phyloP scores from a whole-genome alignment of 805 yeast species.

The Torulaspora delbrueckii region DNA sequence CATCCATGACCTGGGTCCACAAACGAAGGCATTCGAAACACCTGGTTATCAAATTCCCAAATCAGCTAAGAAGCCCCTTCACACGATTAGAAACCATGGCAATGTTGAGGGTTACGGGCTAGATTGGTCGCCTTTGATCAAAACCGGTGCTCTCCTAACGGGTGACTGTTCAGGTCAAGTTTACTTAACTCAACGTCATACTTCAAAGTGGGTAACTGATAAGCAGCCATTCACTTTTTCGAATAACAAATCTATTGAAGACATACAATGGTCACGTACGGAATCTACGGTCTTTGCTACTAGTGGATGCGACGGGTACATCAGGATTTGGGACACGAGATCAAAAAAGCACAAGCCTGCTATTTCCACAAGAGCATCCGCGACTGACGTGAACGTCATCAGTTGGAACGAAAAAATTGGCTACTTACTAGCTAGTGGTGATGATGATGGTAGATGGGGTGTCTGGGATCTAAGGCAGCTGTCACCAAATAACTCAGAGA shows the following conservation, averaged over 20 bases:
- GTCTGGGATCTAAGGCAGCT: conserved; percentile 95
- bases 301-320: conserved; percentile 81
- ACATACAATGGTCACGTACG: conserved; percentile 91
- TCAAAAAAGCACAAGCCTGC: conserved; percentile 91
- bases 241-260: conserved; percentile 81
- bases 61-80: conserved; percentile 68
- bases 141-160: conserved; percentile 73
- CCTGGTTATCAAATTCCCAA: conserved; percentile 85
- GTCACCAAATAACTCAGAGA: conserved; percentile 44
- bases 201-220: conserved; percentile 81
- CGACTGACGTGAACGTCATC: conserved; percentile 85
- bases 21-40: conserved; percentile 74
- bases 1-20: conserved; percentile 77
- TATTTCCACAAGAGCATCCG: conserved; percentile 72
- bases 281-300: conserved; percentile 95
- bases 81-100: conserved; percentile 81
- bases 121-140: conserved; percentile 89
- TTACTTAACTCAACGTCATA: conserved; percentile 69
- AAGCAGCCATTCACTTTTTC: conserved; percentile 61
- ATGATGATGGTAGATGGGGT: conserved; percentile 96
- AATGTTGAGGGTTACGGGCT: conserved; percentile 96
- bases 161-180: conserved; percentile 89
- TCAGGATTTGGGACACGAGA: conserved; percentile 95
- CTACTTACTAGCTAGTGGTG: conserved; percentile 89
- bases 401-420: conserved; percentile 90